A percentile compares a stretch with the other conserved stretches of the same genome.
These are phyloP conservation scores for Aspergillus intermedius DNA, from an alignment of 2,329 filamentous ascomycete species.

Conservation along the genomic window DNA sequence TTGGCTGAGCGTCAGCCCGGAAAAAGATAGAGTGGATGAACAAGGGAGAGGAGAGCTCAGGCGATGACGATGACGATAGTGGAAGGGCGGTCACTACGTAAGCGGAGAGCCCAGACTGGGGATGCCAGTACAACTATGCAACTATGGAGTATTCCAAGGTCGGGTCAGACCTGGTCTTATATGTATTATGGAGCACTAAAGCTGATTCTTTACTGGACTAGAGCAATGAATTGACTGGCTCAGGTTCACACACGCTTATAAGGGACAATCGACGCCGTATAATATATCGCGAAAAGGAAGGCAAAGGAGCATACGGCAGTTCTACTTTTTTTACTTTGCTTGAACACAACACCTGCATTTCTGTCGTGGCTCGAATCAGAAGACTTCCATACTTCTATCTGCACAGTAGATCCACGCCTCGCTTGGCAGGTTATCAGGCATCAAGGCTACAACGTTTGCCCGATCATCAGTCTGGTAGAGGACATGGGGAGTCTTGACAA, in stretches of 20 bases:
- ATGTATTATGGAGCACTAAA: too few species aligned
- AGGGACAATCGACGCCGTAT: too few species aligned
- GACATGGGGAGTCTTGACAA: too few species aligned
- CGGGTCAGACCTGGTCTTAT: too few species aligned
- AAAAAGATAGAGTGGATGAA: background rate
- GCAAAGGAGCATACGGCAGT: too few species aligned
- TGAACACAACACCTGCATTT: background rate
- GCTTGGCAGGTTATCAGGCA: background rate
- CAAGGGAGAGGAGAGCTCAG: background rate
- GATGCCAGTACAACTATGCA: too few species aligned
- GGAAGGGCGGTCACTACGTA: background rate
- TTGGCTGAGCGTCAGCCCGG: background rate
- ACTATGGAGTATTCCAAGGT: too few species aligned
- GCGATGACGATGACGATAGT: background rate
- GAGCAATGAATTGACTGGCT: too few species aligned
- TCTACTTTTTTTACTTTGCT: too few species aligned
- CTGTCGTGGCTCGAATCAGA: constrained; percentile 1
- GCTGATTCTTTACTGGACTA: too few species aligned
- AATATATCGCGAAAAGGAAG: too few species aligned
- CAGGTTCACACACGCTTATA: too few species aligned
- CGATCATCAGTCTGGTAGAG: background rate
- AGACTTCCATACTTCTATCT: background rate
- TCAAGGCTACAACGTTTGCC: background rate
- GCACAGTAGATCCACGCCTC: background rate
- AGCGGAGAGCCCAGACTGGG: background rate